Evolutionary conservation across 495 filamentous ascomycete species (phyloP).

Genomic region (Hyaloscypha finlandica): DNA sequence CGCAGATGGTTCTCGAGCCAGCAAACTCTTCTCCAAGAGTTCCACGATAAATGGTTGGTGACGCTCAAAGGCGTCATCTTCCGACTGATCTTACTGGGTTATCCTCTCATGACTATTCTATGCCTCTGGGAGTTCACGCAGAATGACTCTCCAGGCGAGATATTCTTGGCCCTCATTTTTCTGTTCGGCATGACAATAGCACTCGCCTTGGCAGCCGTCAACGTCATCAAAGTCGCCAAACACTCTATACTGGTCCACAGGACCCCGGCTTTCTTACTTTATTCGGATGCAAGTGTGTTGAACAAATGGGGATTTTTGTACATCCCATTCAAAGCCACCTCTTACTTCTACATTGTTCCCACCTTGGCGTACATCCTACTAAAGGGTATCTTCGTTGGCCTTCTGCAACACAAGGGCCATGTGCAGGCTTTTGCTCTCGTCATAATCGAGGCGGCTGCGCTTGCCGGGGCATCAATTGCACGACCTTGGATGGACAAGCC

Average conservation of each 20-base stretch:
- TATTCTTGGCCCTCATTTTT: constrained; percentile 85
- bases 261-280: constrained; percentile 94
- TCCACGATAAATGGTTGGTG: constrained; percentile 81
- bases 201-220: constrained; percentile 78
- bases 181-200: constrained; percentile 74
- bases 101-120: constrained; percentile 83
- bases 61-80: constrained; percentile 88
- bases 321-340: constrained; percentile 90
- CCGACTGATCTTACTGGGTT: constrained; percentile 87
- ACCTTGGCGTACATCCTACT: constrained; percentile 73
- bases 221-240: constrained; percentile 83
- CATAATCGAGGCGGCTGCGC: constrained; percentile 76
- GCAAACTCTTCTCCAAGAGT: constrained; percentile 71
- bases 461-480: constrained; percentile 74
- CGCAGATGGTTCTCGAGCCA: constrained; percentile 77
- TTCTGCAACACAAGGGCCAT: constrained; percentile 68
- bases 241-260: constrained; percentile 86
- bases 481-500: constrained; percentile 98
- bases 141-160: constrained; percentile 79
- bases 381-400: constrained; percentile 86
- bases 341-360: constrained; percentile 94
- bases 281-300: constrained; percentile 83
- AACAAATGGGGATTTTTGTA: constrained; percentile 99
- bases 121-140: constrained; percentile 92
- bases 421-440: constrained; percentile 82